Base-by-base conservation (phyloP, 2,329 filamentous ascomycete species). In the Exophiala viscosa region DNA sequence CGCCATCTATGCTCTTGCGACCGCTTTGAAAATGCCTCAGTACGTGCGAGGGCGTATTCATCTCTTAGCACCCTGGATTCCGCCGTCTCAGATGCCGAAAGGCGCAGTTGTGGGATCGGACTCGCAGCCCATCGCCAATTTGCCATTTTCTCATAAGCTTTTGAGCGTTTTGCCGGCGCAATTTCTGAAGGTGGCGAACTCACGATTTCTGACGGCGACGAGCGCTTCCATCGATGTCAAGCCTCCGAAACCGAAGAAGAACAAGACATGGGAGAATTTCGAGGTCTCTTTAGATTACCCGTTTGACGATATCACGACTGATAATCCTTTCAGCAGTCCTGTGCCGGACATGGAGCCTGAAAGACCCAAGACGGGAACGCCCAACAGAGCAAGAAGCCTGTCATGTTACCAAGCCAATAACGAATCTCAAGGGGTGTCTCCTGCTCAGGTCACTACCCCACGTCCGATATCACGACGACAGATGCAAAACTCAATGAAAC, bases 1-100 rank as follows among this genome's bases (percentile, higher is more conserved):
- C 13, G 92, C 93, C n/a, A 95, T 99, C 47, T 99, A 99, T 66
- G 93, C 93, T 1, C 80, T 99, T 14, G 93, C 93, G 0, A 97
- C 93, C 0, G 93, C 93, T 0, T 77, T 99, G 40, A 88, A 93
- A 40, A 95, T 99, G 82, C 93, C 93, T 3, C 91, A 96, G 64
- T 89, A 96, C 65, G 95, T 99, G 56, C 86, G 91, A 5, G 93
- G 93, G 15, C 86, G 90, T 48, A 93, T 99, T 50, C 93, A 99
- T 69, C 81, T 99, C 2, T 79, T 99, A 7, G 92, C 93, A 0
- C 93, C 93, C 0, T 96, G 90, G 93, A 97, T 99, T 42, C 93
- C 93, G 1, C 93, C 93, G 0, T 97, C 90, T 3, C 90, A 96
- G 67, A 87, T 96, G 77, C 90, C 55, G 41, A 60, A 60, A 51